Conservation (phyloP, 2,329 filamentous ascomycete genomes). For the Hirsutella thompsonii region DNA sequence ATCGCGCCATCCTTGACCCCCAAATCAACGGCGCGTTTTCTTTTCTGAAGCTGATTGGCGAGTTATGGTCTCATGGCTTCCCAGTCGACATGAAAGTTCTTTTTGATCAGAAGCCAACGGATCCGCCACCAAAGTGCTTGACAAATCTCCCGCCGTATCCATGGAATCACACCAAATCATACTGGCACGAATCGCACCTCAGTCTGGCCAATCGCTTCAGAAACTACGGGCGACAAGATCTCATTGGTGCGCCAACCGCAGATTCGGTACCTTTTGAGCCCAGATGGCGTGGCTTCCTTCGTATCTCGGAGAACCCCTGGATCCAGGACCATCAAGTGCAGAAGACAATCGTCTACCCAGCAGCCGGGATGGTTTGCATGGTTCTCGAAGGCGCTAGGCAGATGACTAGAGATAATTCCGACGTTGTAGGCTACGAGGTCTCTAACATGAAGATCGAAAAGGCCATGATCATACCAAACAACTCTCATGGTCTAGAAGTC, state of each 20-base stretch:
- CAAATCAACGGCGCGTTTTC: slow-evolving; percentile 10
- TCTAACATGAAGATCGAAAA: slow-evolving; percentile 31
- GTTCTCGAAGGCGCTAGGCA: slow-evolving; percentile 32
- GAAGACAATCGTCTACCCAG: slow-evolving; percentile 36
- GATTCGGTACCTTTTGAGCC: slow-evolving; percentile 32
- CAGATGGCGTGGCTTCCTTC: slow-evolving; percentile 35
- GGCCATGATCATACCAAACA: slow-evolving; percentile 36
- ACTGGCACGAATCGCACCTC: slow-evolving; percentile 40
- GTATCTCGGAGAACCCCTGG: slow-evolving; percentile 37
- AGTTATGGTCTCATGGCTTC: slow-evolving; percentile 23
- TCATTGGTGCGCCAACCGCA: slow-evolving; percentile 32
- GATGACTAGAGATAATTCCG: slow-evolving; percentile 12
- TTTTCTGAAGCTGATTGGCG: slow-evolving; percentile 19
- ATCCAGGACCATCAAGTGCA: slow-evolving; percentile 37
- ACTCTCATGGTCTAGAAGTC: slow-evolving; percentile 34
- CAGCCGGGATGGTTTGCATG: slow-evolving; percentile 36
- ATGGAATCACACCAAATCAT: slow-evolving; percentile 38
- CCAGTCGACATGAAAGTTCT: slow-evolving; percentile 18
- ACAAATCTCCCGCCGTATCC: slow-evolving; percentile 36
- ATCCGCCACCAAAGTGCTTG: slow-evolving; percentile 20
- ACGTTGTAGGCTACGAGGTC: slow-evolving; percentile 27
- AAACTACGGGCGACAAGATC: slow-evolving; percentile 31
- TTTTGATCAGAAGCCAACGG: slow-evolving; percentile 8
- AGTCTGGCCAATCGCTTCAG: slow-evolving; percentile 29
- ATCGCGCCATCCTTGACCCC: slow-evolving; percentile 16